A percentile compares a stretch with the other conserved stretches of the same genome.
Conservation (phyloP, 768 basidiomycete species). For the Tulasnella sp. region DNA sequence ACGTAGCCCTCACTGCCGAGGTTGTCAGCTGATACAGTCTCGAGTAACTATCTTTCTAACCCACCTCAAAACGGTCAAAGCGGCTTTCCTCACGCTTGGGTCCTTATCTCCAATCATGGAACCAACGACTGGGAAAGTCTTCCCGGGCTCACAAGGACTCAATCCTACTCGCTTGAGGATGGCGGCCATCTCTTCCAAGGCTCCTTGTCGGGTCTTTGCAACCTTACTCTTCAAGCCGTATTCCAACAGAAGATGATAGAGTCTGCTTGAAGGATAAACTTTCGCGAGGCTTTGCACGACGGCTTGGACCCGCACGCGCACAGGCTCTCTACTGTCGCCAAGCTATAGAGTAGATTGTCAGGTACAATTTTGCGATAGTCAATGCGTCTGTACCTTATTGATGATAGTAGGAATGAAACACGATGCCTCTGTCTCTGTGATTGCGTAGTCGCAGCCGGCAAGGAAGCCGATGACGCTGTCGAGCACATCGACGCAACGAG, state of each 20-base stretch:
- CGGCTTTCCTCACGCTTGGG: constrained; percentile 76
- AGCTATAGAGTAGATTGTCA: constrained; percentile 40
- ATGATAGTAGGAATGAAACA: constrained; percentile 85
- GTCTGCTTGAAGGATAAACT: constrained; percentile 85
- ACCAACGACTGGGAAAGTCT: constrained; percentile 68
- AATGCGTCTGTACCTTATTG: constrained; percentile 49
- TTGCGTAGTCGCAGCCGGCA: constrained; percentile 56
- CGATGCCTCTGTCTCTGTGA: constrained; percentile 75
- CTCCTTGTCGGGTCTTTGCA: constrained; percentile 80
- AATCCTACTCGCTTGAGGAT: constrained; percentile 76
- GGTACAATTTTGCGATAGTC: background rate
- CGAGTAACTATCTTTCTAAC: constrained; percentile 17
- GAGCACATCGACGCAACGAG: constrained; percentile 80
- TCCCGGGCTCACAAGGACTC: constrained; percentile 65
- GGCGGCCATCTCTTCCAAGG: constrained; percentile 67
- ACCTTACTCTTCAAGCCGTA: constrained; percentile 85
- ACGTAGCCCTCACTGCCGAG: constrained; percentile 60
- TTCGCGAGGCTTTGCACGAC: constrained; percentile 78
- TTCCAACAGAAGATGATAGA: constrained; percentile 80
- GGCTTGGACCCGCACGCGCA: constrained; percentile 66
- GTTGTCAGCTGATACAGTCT: constrained; percentile 15
- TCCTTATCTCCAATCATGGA: constrained; percentile 83
- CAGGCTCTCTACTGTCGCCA: constrained; percentile 80
- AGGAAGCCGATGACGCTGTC: constrained; percentile 70
- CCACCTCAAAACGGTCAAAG: constrained; percentile 69